These are phyloP conservation scores for Trichosporon inkin DNA, from an alignment of 1,284 basidiomycete genomes.

Conservation along the genomic window DNA sequence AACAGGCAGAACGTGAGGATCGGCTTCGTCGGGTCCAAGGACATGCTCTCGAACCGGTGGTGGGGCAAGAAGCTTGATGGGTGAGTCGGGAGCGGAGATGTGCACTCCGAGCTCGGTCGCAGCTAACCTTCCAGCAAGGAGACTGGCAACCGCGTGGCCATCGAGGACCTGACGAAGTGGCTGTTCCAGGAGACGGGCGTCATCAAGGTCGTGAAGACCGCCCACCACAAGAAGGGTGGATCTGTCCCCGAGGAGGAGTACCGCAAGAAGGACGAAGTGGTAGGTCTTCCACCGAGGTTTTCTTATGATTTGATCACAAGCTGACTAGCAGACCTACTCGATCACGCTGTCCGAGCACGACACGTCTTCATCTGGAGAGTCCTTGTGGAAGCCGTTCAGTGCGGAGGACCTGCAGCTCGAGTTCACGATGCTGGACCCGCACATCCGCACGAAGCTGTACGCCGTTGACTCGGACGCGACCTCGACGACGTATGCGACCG, in stretches of 20 bases:
- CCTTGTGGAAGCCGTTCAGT: conserved; percentile 66
- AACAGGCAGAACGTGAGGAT: conserved; percentile 70
- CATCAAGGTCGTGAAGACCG: conserved; percentile 68
- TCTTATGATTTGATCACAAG: background rate
- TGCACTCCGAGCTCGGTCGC: no score
- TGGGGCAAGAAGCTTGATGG: conserved; percentile 41
- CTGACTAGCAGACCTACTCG: conserved; percentile 61
- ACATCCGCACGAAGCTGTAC: conserved; percentile 69
- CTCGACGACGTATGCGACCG: conserved; percentile 61
- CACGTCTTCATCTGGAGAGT: conserved; percentile 32
- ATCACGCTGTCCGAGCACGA: conserved; percentile 54
- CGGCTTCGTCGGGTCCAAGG: conserved; percentile 75
- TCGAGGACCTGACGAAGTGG: conserved; percentile 75
- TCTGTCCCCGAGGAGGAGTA: conserved; percentile 62
- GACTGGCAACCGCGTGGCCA: conserved; percentile 71
- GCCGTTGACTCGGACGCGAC: conserved; percentile 44
- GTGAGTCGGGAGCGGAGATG: no score
- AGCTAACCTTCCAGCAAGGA: conserved; percentile 42
- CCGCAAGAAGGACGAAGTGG: conserved; percentile 81
- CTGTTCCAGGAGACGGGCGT: conserved; percentile 83
- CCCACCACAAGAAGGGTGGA: conserved; percentile 67
- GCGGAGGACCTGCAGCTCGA: conserved; percentile 79
- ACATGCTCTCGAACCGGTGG: conserved; percentile 61
- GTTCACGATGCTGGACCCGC: conserved; percentile 97
- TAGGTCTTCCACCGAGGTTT: conserved; percentile 50